Base-by-base conservation (phyloP, 2,329 filamentous ascomycete genomes). In the Diaporthe sp. region DNA sequence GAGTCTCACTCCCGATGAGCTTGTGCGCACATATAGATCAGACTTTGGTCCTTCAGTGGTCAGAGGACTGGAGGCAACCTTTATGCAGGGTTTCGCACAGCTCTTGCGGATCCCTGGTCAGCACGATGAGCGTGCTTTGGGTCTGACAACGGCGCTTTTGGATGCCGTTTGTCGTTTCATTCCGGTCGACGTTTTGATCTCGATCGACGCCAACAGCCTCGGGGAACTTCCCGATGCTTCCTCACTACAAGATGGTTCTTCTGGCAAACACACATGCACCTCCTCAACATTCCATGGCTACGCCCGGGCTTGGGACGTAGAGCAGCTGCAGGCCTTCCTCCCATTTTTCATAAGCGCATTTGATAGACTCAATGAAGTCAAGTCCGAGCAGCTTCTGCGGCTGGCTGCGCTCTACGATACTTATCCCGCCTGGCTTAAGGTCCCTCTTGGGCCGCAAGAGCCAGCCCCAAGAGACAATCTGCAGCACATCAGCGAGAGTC, bases 311-410 rank as follows among this genome's bases (percentile, higher is more conserved):
- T 68, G 65, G 65, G 22, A 53, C 10, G 13, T 8, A 28, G 46
- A 22, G 19, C 46, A 68, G 22, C 22, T 68, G 28, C 65, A 68
- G 22, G 65, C 46, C 19, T 53, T 53, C 31, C 65, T 68, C 22
- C 65, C 65, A 6, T 51, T 19, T 13, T 53, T 68, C 8, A 51
- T 53, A 28, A n/a, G 17, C 15, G 65, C 65, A 10, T 53, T 68
- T n/a, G 2, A 68, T 12, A 25, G 15, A 5, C 65, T 68, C 31
- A 68, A 68, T 13, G 7, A 68, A 19, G 34, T 39, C 65, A 68
- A 68, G 65, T 53, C 65, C 8, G 46, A 68, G 31, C 65, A 68
- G 13, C 65, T 68, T 17, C 34, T 68, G 7, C 31, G 34, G 8
- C 46, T 68, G 12, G 65, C 46, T 39, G 13, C 12, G 13, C 31